Evolutionary conservation across 140 eudicot genomes (phyloP), one percentile per base, ranked within the genome.

Genomic region (Bidens hawaiensis): DNA sequence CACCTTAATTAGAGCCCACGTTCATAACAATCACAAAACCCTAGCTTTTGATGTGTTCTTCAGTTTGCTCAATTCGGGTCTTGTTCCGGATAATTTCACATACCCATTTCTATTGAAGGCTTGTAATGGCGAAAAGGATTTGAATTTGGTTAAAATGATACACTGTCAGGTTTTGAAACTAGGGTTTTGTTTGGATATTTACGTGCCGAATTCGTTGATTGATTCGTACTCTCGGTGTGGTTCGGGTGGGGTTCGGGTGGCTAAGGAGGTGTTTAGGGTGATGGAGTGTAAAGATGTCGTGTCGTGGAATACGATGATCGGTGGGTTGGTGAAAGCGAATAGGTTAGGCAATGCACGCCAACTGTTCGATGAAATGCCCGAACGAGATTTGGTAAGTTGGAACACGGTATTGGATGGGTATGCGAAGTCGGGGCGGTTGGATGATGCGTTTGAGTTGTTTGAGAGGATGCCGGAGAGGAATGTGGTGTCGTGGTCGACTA

Each of bases 401-500:
- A 91, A 91, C 43, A 79, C 93, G 5, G 78, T 87, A 25, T 75
- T 91, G 68, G 89, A 87, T 68, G 98, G 98, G 65, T 82, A 85
- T 75, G 84, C 75, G 0, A 91, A 91, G 71, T 70, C 70, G 0
- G 95, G 94, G 2, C 81, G 76, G 21, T 42, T 90, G 75, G 56
- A 74, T 62, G 70, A 50, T n/a, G 98, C 96, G 1, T 87, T 79
- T 46, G 88, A 80, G 31, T 34, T 90, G 80, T 89, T 89, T 34
- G 77, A 83, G 78, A 75, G 48, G 43, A 87, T 90, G 88, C 84
- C 88, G 1, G 68, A 65, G 25, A 84, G 96, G 64, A 78, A 84
- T 68, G 94, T 82, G 14, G 98, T 91, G 18, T 84, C 98, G 3
- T 87, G 97, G 97, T 84, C 97, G 0, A 90, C 91, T 0, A 83